These are phyloP conservation scores for Speleostelium caveatum DNA, from an alignment of 78 protist genomes.

Conservation along the genomic window DNA sequence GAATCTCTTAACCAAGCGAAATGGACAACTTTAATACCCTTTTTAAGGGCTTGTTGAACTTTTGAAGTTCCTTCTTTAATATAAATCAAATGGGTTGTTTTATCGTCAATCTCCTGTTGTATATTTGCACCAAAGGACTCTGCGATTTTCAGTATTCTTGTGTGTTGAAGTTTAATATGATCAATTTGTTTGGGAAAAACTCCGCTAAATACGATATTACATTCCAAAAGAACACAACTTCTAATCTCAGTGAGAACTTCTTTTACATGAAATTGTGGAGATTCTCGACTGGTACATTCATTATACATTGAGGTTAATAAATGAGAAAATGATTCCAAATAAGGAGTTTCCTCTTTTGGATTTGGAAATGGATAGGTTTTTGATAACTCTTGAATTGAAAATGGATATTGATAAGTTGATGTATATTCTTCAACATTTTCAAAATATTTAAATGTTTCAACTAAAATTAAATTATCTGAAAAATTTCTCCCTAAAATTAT, in stretches of 20 bases:
- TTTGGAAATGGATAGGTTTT: conserved; percentile 32
- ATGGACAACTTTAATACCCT: conserved; percentile 66
- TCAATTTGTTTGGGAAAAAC: conserved; percentile 72
- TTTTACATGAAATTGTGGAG: not conserved
- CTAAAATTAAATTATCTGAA: conserved; percentile 44
- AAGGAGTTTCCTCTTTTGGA: not conserved
- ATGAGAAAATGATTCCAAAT: conserved; percentile 51
- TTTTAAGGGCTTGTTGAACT: conserved; percentile 52
- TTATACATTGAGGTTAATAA: conserved; percentile 17
- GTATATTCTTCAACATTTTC: conserved; percentile 5
- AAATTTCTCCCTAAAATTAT: conserved; percentile 44
- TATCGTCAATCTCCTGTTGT: conserved; percentile 32
- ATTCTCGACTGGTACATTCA: conserved; percentile 19
- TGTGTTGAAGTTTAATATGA: conserved; percentile 11
- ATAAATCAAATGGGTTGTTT: conserved; percentile 58
- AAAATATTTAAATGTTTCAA: conserved; percentile 44
- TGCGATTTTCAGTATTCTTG: conserved; percentile 33
- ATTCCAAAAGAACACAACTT: conserved; percentile 33
- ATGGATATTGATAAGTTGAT: conserved; percentile 55
- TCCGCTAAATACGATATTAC: conserved; percentile 73
- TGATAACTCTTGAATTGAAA: conserved; percentile 65
- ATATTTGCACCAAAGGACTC: conserved; percentile 77
- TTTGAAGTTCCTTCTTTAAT: conserved; percentile 74
- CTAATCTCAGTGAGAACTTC: conserved; percentile 10
- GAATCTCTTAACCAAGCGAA: conserved; percentile 68